A percentile compares a stretch with the other conserved stretches of the same genome.
Evolutionary conservation across 305 asterid genomes (phyloP).

Genomic region (Striga hermonthica): DNA sequence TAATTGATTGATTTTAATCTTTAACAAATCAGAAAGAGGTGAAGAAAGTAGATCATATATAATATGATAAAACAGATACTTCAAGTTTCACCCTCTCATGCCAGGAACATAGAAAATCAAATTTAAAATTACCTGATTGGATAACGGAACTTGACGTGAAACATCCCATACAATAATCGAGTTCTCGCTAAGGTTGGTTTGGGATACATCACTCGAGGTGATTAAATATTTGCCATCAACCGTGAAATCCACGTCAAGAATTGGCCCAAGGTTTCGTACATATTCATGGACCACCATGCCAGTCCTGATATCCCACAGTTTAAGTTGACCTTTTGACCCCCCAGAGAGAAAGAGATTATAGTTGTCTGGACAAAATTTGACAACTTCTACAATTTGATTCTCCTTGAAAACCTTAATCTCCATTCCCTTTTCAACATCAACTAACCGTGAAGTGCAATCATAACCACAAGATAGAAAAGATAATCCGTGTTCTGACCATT

Average conservation of each 20-base stretch:
- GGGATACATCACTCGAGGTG: constrained; percentile 80
- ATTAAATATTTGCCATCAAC: constrained; percentile 66
- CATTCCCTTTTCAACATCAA: constrained; percentile 70
- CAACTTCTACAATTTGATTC: constrained; percentile 81
- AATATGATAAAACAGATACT: constrained; percentile 10
- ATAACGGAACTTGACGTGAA: constrained; percentile 73
- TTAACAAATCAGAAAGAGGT: neutral
- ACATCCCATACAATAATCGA: constrained; percentile 90
- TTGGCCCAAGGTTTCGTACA: constrained; percentile 70
- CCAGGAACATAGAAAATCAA: neutral
- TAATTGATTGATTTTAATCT: neutral
- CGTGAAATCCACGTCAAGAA: constrained; percentile 84
- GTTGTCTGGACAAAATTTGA: constrained; percentile 69
- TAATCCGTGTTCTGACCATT: constrained; percentile 77
- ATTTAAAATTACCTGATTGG: constrained; percentile 66
- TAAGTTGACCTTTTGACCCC: constrained; percentile 81
- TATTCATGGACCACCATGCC: constrained; percentile 74
- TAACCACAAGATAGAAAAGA: constrained; percentile 87
- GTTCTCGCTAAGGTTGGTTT: constrained; percentile 84
- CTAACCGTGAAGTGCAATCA: constrained; percentile 79
- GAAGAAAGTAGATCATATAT: constrained; percentile 1
- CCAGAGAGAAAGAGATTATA: constrained; percentile 76
- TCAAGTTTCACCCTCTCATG: constrained; percentile 3
- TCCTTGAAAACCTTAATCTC: constrained; percentile 71
- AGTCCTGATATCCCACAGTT: constrained; percentile 81